Percentiles rank a stretch among this genome's conserved stretches.
These are phyloP conservation scores for Solanum hybrid DNA, from an alignment of 305 asterid species.

Conservation along the genomic window DNA sequence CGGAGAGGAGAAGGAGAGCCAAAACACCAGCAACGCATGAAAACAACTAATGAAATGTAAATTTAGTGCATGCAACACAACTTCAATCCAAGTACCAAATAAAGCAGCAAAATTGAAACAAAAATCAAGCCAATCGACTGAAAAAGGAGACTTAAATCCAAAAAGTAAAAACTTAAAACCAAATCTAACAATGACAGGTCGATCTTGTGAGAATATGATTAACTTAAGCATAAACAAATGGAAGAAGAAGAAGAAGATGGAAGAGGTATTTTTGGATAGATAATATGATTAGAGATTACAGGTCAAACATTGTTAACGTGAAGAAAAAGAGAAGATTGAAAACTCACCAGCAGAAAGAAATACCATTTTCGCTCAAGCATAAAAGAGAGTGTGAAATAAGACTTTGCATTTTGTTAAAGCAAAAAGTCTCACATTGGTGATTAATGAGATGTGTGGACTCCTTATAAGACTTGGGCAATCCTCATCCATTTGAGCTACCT, in stretches of 20 bases:
- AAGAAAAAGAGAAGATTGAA: background rate
- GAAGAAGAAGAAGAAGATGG: background rate
- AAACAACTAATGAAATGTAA: background rate
- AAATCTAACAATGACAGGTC: background rate
- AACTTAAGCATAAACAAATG: no score
- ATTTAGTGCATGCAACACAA: background rate
- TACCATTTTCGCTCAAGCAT: background rate
- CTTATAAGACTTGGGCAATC: background rate
- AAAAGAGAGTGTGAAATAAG: background rate
- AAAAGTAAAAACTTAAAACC: no score
- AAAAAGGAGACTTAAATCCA: background rate
- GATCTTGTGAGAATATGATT: background rate
- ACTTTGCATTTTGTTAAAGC: no score
- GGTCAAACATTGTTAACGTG: background rate
- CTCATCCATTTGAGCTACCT: no score
- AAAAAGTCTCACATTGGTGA: background rate
- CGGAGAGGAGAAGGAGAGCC: background rate
- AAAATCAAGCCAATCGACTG: background rate
- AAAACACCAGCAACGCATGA: background rate
- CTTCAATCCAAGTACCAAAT: background rate
- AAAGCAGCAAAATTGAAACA: background rate
- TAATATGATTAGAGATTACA: background rate
- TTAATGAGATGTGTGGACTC: background rate
- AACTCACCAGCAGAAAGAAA: background rate
- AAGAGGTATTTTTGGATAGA: background rate